A percentile compares a stretch with the other conserved stretches of the same genome.
phyloP scores from a whole-genome alignment of 768 basidiomycete species.

The Tulasnella sp. region DNA sequence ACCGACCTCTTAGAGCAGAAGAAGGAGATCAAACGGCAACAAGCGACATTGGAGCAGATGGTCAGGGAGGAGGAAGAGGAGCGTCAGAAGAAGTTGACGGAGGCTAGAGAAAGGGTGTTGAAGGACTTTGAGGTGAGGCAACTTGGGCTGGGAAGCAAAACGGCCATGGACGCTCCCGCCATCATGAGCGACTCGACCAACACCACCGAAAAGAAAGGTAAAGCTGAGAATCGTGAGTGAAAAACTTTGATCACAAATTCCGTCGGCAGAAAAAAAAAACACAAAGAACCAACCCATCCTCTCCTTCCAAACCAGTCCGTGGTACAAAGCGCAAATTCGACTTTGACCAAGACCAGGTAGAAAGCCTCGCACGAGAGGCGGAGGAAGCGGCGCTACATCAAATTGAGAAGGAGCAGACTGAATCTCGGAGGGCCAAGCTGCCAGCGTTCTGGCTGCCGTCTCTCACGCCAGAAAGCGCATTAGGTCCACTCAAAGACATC shows the following conservation, averaged over 20 bases:
- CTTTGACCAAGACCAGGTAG: slow-evolving; percentile 62
- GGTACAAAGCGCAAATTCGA: slow-evolving; percentile 78
- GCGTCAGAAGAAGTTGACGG: slow-evolving; percentile 49
- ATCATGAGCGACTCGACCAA: background rate
- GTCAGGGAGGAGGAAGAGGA: slow-evolving; percentile 75
- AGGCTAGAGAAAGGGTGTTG: slow-evolving; percentile 81
- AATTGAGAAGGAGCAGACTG: slow-evolving; percentile 76
- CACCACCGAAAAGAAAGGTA: slow-evolving; percentile 22
- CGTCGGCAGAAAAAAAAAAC: too few relatives aligned
- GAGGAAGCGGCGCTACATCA: slow-evolving; percentile 76
- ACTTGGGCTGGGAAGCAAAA: slow-evolving; percentile 46
- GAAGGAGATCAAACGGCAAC: slow-evolving; percentile 86
- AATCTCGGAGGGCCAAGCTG: slow-evolving; percentile 73
- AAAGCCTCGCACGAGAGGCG: slow-evolving; percentile 61
- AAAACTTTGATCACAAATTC: slow-evolving; percentile 16
- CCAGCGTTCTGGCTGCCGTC: slow-evolving; percentile 98
- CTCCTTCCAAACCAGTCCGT: slow-evolving; percentile 20
- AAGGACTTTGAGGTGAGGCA: slow-evolving; percentile 84
- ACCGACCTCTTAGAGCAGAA: slow-evolving; percentile 80
- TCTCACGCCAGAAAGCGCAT: slow-evolving; percentile 68
- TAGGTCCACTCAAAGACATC: slow-evolving; percentile 58
- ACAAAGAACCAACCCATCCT: background rate
- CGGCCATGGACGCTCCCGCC: slow-evolving; percentile 7
- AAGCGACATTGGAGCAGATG: slow-evolving; percentile 59
- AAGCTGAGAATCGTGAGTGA: slow-evolving; percentile 25